Evolutionary conservation across 371 early-diverging fungal genomes (phyloP).

Genomic region (Rhizomucor miehei): DNA sequence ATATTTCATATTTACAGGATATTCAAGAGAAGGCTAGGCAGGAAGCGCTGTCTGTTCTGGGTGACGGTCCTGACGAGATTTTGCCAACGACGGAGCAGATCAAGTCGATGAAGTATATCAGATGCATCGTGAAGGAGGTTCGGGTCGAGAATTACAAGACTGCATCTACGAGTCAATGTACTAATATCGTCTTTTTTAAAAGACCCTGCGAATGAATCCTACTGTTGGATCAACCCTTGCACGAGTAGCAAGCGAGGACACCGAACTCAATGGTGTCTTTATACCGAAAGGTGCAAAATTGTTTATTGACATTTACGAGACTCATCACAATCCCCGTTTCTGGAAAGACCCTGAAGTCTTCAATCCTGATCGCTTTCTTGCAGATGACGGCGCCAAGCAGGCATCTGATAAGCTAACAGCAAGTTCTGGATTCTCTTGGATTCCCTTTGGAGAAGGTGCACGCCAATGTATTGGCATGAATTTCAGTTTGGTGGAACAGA

Average conservation of each 20-base stretch:
- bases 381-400: neutral
- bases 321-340: constrained; percentile 18
- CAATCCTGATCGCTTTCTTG: constrained; percentile 17
- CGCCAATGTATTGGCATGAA: constrained; percentile 50
- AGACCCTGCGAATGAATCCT: constrained; percentile 10
- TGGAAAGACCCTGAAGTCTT: constrained; percentile 21
- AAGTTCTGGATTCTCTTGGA: constrained; percentile 3
- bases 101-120: constrained; percentile 19
- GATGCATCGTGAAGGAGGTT: constrained; percentile 22
- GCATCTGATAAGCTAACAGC: too few species aligned
- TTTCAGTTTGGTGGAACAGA: constrained; percentile 21
- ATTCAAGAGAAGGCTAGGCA: constrained; percentile 47
- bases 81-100: constrained; percentile 29
- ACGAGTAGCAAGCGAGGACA: constrained; percentile 13
- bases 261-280: constrained; percentile 9
- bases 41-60: constrained; percentile 49
- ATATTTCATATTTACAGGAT: constrained; percentile 15
- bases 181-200: neutral
- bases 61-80: constrained; percentile 37
- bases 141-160: neutral
- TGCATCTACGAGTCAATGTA: neutral
- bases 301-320: constrained; percentile 8
- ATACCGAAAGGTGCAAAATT: constrained; percentile 20
- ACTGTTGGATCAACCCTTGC: constrained; percentile 7
- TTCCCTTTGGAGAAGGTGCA: constrained; percentile 17